Base-by-base conservation (phyloP, 192 early-diverging fungal species). In the Anaeromyces robustus region DNA sequence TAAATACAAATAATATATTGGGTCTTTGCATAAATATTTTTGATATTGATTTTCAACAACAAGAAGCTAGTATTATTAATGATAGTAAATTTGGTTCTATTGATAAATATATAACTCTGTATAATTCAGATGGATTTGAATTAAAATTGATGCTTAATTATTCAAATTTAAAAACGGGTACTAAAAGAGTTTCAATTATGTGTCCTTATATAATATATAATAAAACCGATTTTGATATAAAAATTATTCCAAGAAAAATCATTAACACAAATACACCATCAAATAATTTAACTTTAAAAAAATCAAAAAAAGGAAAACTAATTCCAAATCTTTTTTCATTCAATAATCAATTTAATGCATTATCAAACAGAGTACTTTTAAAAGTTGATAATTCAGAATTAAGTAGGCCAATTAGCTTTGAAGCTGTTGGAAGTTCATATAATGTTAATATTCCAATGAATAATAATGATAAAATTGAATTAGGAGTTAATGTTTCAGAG, bases 341-440 rank as follows among this genome's bases (percentile, higher is more conserved):
- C 11, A 68, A 68, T n/a, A 68, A 68, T n/a, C 52, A 68, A 30
- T 91, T 91, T 81, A 96, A 97, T 77, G 91, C 93, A 77, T 78
- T 89, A 12, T 85, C 92, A 37, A 98, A 96, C 84, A 87, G 96
- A 30, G 91, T 93, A 2, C 85, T 95, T 79, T 87, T 97, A 30
- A 90, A 93, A 81, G 87, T 94, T 0, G 84, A 82, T 18, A 89
- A 92, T 28, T 93, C 94, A 0, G 93, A 95, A 2, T 95, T 93
- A 94, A 97, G 95, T 82, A 88, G 91, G 81, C 94, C 94, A 4
- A 83, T 97, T 77, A 98, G 96, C 86, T 98, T 99, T 84, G 97
- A 99, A 82, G 96, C 96, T 2, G 93, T 97, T 78, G 96, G 96
- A 16, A 95, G 92, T 80, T 88, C 92, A 14, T 90, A 92, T 80